Conservation (phyloP, 2,329 filamentous ascomycete species). For the Pseudogymnoascus sp. region DNA sequence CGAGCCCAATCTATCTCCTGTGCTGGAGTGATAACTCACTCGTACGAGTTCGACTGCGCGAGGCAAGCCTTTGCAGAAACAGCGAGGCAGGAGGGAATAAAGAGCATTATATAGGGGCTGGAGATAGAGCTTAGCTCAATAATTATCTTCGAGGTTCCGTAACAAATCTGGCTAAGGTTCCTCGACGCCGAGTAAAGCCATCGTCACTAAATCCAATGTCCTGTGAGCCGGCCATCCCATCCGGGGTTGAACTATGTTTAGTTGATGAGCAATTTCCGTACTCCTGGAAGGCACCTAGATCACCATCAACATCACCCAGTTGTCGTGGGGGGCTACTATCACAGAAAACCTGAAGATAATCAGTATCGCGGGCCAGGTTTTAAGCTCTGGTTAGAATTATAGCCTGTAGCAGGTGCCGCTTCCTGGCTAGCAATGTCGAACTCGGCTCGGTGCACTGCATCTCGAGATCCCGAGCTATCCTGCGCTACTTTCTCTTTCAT, state of each 20-base stretch:
- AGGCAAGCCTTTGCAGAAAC: constrained; percentile 62
- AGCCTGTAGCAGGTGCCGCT: not conserved
- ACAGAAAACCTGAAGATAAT: not conserved
- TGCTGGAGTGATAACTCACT: constrained; percentile 62
- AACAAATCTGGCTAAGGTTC: constrained; percentile 26
- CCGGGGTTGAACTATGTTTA: not conserved
- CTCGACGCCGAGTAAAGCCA: constrained; percentile 7
- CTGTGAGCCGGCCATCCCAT: not conserved
- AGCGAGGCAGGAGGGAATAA: constrained; percentile 18
- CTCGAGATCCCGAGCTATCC: not conserved
- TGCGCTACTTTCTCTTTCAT: not conserved
- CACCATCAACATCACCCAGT: not conserved
- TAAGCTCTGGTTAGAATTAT: not conserved
- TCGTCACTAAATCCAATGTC: not conserved
- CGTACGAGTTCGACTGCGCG: constrained; percentile 69
- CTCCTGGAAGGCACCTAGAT: not conserved
- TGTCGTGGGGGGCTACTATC: not conserved
- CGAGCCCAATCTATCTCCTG: constrained; percentile 42
- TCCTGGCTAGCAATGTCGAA: not conserved
- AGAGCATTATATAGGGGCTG: constrained; percentile 18
- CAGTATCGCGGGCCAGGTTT: not conserved
- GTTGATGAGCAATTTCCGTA: not conserved
- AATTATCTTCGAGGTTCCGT: constrained; percentile 22
- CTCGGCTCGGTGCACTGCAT: not conserved
- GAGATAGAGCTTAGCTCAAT: not conserved